Percentiles rank a stretch among this genome's conserved stretches.
Evolutionary conservation across 306 rosid species (phyloP).

Genomic region (Pueraria montana): DNA sequence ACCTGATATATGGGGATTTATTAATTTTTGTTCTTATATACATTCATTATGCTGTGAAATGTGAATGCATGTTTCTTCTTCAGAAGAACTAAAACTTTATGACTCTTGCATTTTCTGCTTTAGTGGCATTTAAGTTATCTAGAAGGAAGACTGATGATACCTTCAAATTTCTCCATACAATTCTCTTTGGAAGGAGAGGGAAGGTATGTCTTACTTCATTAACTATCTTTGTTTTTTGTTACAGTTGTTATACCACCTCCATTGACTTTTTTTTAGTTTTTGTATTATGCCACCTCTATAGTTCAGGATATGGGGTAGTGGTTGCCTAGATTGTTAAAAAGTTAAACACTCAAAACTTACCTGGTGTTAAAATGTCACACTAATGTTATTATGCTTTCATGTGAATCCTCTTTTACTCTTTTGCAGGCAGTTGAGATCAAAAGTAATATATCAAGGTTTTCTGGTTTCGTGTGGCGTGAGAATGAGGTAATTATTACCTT

Average conservation of each 20-base stretch:
- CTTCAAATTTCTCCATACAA: slow-evolving; percentile 85
- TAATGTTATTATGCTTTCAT: slow-evolving; percentile 38
- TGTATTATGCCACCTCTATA: not conserved
- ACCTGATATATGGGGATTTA: slow-evolving; percentile 20
- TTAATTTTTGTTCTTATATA: not conserved
- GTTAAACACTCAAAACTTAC: not conserved
- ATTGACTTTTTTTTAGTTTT: slow-evolving; percentile 10
- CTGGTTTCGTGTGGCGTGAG: slow-evolving; percentile 93
- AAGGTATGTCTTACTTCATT: slow-evolving; percentile 64
- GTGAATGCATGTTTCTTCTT: slow-evolving; percentile 26
- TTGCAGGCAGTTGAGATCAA: slow-evolving; percentile 86
- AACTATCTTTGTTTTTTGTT: slow-evolving; percentile 24
- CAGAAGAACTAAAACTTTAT: slow-evolving; percentile 17
- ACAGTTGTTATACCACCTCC: not conserved
- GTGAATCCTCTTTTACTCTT: slow-evolving; percentile 37
- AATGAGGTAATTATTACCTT: slow-evolving; percentile 70
- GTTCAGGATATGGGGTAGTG: slow-evolving; percentile 22
- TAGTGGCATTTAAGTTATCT: slow-evolving; percentile 90
- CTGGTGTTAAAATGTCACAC: not conserved
- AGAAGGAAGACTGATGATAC: slow-evolving; percentile 82
- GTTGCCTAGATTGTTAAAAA: slow-evolving; percentile 5
- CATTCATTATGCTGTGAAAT: slow-evolving; percentile 34
- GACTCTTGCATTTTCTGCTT: slow-evolving; percentile 46
- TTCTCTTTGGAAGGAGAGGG: slow-evolving; percentile 94
- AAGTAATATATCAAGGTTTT: slow-evolving; percentile 90